Base-by-base conservation (phyloP, 2,329 filamentous ascomycete species). In the Phoma sp. region DNA sequence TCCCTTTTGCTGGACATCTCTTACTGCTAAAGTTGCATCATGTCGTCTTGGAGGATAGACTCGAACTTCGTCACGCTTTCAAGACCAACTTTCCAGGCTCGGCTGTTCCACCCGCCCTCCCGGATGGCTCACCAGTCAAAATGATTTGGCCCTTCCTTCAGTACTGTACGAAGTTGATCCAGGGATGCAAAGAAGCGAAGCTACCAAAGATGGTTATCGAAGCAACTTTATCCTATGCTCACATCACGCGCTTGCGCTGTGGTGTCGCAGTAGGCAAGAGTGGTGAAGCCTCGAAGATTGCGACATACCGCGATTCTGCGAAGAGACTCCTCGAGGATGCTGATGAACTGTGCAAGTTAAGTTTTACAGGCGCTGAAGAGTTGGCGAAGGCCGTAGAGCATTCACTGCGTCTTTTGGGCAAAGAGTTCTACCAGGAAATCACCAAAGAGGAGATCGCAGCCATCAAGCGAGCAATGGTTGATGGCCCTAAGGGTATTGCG, bases 391-490 rank as follows among this genome's bases (percentile, higher is more conserved):
- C n/a, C n/a, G 59, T 77, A 2, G 62, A 74, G 7, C 46, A 67
- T 4, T 54, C 47, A 4, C 20, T 65, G 11, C 55, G 60, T 38
- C 54, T 80, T 2, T 58, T 79, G 2, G 34, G 61, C 5, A 64
- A 61, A 25, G 61, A 72, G 7, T 73, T 72, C 58, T 80, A 81
- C 46, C 72, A 78, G 25, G 55, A 67, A 2, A 72, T 81, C 0
- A 78, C 77, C 0, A 51, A 67, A 0, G 74, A 78, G 14, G 80
- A 82, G 57, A 33, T 80, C 9, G 67, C 66, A 0, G 74, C 76
- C 2, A 78, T 83, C 52, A 80, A 80, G 36, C 46, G 59, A 1
- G 80, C 80, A 1, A 83, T 84, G 80, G 71, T 78, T 4, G 72
- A 60, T 1, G 80, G 80, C 7, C 57, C 66, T 0, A 28, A 52